Conservation (phyloP, 352 stramenopile species). For the Globisporangium radiosum region DNA sequence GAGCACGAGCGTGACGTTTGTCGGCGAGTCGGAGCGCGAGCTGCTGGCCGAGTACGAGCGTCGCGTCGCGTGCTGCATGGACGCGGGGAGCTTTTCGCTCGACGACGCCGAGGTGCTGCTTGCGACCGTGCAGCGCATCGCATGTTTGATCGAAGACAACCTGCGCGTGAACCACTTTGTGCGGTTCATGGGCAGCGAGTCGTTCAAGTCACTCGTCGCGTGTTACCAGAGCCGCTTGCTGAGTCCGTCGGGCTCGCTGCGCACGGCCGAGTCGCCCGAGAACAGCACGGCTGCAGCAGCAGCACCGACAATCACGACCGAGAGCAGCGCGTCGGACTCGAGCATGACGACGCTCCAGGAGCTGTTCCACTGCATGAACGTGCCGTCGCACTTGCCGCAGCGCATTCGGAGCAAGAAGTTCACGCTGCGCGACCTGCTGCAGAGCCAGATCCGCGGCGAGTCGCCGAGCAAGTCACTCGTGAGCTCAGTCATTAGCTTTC, state of each 20-base stretch:
- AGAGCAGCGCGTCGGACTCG: conserved; percentile 52
- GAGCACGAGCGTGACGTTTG: conserved; percentile 58
- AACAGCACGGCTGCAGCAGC: conserved; percentile 10
- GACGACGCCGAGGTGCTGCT: conserved; percentile 56
- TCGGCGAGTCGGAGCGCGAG: conserved; percentile 52
- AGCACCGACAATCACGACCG: background rate
- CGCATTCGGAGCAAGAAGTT: conserved; percentile 69
- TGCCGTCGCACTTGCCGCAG: conserved; percentile 73
- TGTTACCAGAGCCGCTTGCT: conserved; percentile 73
- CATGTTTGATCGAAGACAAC: conserved; percentile 59
- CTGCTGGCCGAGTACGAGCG: conserved; percentile 57
- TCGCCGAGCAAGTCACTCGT: conserved; percentile 56
- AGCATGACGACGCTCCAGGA: conserved; percentile 83
- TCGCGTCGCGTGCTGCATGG: conserved; percentile 45
- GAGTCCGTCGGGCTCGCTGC: conserved; percentile 45
- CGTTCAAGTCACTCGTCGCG: conserved; percentile 70
- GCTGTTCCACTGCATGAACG: conserved; percentile 86
- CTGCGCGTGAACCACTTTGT: conserved; percentile 86
- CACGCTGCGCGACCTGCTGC: conserved; percentile 53
- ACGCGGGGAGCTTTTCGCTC: conserved; percentile 61
- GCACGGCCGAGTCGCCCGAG: conserved; percentile 14
- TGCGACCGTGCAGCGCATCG: conserved; percentile 45
- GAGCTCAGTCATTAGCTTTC: conserved; percentile 68
- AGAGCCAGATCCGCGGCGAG: conserved; percentile 53
- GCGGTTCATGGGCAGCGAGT: conserved; percentile 77